A percentile compares a stretch with the other conserved stretches of the same genome.
phyloP scores from a whole-genome alignment of 805 yeast species.

The Wickerhamiella azymoides region DNA sequence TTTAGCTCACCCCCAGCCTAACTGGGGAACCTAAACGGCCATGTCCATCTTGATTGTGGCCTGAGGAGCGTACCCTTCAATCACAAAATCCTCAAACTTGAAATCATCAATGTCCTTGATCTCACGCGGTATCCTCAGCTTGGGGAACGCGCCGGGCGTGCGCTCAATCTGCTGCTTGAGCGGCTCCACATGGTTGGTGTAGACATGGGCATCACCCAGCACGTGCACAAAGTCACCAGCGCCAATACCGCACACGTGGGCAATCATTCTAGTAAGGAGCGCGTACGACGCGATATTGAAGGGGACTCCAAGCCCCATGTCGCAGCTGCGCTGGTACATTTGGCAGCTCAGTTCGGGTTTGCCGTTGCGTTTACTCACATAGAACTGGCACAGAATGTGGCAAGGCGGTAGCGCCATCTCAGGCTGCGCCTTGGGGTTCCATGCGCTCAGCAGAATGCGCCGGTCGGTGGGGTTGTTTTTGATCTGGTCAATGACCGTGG shows the following conservation, averaged over 20 bases:
- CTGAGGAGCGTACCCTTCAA: slow-evolving; percentile 67
- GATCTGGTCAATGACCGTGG: slow-evolving; percentile 61
- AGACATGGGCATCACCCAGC: slow-evolving; percentile 94
- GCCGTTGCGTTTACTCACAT: slow-evolving; percentile 63
- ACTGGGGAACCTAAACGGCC: slow-evolving; percentile 83
- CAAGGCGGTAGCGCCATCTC: slow-evolving; percentile 98
- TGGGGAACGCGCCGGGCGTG: slow-evolving; percentile 70
- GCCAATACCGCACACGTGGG: slow-evolving; percentile 87
- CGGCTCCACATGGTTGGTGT: slow-evolving; percentile 86
- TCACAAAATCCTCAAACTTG: slow-evolving; percentile 74
- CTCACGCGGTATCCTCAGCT: slow-evolving; percentile 50
- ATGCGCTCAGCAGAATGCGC: slow-evolving; percentile 86
- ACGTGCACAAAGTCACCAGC: slow-evolving; percentile 93
- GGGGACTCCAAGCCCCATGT: slow-evolving; percentile 99
- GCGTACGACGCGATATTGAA: slow-evolving; percentile 97
- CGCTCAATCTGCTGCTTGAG: slow-evolving; percentile 66
- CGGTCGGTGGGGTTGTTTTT: slow-evolving; percentile 88
- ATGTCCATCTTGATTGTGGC: slow-evolving; percentile 83
- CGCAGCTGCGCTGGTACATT: slow-evolving; percentile 94
- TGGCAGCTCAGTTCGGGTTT: slow-evolving; percentile 71
- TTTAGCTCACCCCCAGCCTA: too few species aligned
- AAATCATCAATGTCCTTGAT: slow-evolving; percentile 74
- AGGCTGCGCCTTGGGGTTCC: slow-evolving; percentile 95
- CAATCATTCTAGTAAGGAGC: slow-evolving; percentile 82
- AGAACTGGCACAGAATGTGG: slow-evolving; percentile 91